These are phyloP conservation scores for Schwanniomyces yamadae DNA, from an alignment of 805 yeast species.

Conservation along the genomic window DNA sequence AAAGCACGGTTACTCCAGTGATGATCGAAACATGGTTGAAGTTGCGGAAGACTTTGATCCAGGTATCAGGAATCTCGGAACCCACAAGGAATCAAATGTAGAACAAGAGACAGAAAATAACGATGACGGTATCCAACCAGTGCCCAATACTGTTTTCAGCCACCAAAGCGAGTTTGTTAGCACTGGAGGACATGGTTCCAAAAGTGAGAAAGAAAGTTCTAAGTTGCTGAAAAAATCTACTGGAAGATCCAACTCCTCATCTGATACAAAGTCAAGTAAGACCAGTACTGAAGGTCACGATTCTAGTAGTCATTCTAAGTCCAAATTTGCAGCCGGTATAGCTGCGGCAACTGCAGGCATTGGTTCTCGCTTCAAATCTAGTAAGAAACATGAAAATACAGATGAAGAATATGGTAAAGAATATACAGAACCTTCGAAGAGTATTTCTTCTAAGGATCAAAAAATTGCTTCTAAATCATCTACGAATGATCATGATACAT, in stretches of 20 bases:
- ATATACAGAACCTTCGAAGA: too few relatives aligned
- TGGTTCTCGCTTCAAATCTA: too few relatives aligned
- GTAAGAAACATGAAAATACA: too few relatives aligned
- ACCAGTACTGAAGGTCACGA: background rate
- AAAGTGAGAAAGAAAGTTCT: background rate
- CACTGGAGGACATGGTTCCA: too few relatives aligned
- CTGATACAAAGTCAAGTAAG: slow-evolving; percentile 3
- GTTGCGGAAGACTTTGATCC: slow-evolving; percentile 23
- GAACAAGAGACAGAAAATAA: slow-evolving; percentile 3
- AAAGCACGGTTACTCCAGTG: slow-evolving; percentile 21
- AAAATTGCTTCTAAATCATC: slow-evolving; percentile 1
- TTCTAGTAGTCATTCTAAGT: background rate
- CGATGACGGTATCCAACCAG: slow-evolving; percentile 10
- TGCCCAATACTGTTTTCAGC: slow-evolving; percentile 8
- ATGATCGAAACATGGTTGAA: slow-evolving; percentile 25
- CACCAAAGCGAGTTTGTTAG: slow-evolving; percentile 12
- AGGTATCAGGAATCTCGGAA: slow-evolving; percentile 9
- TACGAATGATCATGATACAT: background rate
- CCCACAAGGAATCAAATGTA: slow-evolving; percentile 12
- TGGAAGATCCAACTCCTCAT: background rate
- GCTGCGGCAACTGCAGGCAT: slow-evolving; percentile 9
- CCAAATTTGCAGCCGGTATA: slow-evolving; percentile 5
- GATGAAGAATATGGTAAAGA: too few relatives aligned
- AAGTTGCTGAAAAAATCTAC: background rate
- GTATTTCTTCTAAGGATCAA: too few relatives aligned